Base-by-base conservation (phyloP, 2,329 filamentous ascomycete genomes). In the Hymenoscyphus linearis region DNA sequence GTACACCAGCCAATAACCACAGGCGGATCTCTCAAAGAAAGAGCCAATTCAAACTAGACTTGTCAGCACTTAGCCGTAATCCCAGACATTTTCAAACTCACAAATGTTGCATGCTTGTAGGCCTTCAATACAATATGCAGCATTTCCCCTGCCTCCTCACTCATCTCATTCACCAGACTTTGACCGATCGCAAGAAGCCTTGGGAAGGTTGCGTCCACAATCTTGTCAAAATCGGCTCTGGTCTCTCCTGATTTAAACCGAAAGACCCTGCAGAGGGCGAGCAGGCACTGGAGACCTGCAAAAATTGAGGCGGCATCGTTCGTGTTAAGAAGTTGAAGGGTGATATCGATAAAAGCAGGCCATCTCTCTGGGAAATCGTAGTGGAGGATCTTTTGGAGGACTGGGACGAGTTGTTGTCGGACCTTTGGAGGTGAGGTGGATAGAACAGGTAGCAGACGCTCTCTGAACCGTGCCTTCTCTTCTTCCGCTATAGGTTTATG, bases 71-170 rank as follows among this genome's bases (percentile, higher is more conserved):
- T 67, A 55, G 57, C n/a, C 64, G 36, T 56, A 52, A 18, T 57
- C 50, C 61, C 7, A 10, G 47, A 22, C 57, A 60, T 65, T 12
- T 16, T 65, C 59, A 44, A 61, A 80, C 87, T 72, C 79, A 96
- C 90, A 82, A 96, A 99, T 71, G 96, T 96, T 55, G 95, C 93
- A 78, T 99, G 93, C 79, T 99, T 99, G 78, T 96, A 99, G 40
- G 92, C 88, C 80, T 99, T 99, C 72, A 99, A 83, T 60, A 96
- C 91, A 62, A 96, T 88, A 73, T 96, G 90, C 68, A 99, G 81
- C 90, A 99, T 98, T 79, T 98, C 95, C 62, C 91, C 93, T 18
- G 93, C 95, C 77, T 99, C 95, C 68, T 96, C 81, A 73, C 91
- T 96, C 73, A 90, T 90, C 78, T 98, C 93, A 68, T 91, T 88